Conservation (phyloP, 2,329 filamentous ascomycete species). For the Hymenoscyphus repandus region DNA sequence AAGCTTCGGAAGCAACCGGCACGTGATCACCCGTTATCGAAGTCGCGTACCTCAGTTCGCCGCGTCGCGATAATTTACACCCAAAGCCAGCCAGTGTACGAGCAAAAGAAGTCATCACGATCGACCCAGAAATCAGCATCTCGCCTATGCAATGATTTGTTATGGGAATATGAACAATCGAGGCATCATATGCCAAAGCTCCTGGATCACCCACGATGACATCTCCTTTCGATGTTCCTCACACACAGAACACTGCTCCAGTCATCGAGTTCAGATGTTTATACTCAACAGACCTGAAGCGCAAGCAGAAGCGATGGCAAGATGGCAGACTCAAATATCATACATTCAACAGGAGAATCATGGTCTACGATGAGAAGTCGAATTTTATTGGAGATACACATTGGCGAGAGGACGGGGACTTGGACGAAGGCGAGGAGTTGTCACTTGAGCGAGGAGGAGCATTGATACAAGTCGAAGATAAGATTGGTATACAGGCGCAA, state of each 20-base stretch:
- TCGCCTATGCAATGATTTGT: conserved; percentile 4
- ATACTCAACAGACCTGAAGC: conserved; percentile 77
- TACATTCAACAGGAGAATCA: conserved; percentile 83
- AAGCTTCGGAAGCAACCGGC: too few relatives aligned
- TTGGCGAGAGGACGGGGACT: conserved; percentile 63
- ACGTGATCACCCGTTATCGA: too few relatives aligned
- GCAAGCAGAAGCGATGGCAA: conserved; percentile 90
- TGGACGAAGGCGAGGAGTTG: conserved; percentile 79
- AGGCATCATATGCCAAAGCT: conserved; percentile 9
- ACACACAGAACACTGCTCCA: conserved; percentile 53
- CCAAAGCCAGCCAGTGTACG: too few relatives aligned
- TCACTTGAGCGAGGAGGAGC: conserved; percentile 69
- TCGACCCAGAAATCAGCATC: too few relatives aligned
- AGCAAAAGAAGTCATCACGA: too few relatives aligned
- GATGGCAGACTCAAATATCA: conserved; percentile 86
- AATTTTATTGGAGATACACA: conserved; percentile 83
- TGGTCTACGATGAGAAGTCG: conserved; percentile 80
- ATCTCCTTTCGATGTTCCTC: conserved; percentile 21
- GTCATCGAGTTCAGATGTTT: conserved; percentile 82
- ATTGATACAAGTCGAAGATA: conserved; percentile 76
- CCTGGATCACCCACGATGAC: conserved; percentile 6
- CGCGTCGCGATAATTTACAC: too few relatives aligned
- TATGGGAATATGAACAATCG: neutral
- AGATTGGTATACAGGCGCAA: conserved; percentile 66
- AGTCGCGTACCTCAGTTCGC: too few relatives aligned